Base-by-base conservation (phyloP, 2,329 filamentous ascomycete species). In the Ramularia collo-cygni region DNA sequence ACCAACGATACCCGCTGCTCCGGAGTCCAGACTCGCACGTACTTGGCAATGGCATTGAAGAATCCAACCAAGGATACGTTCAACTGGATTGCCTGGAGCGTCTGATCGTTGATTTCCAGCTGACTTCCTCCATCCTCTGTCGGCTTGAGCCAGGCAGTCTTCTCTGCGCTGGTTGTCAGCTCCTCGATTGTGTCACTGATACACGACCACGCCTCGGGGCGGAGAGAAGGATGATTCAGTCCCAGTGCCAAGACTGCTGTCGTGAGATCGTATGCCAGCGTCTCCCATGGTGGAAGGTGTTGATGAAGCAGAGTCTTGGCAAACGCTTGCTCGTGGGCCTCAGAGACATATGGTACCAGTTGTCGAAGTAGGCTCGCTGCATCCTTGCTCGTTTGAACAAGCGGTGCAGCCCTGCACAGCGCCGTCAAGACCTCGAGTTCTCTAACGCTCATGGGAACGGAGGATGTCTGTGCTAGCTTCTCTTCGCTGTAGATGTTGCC, bases 341-440 rank as follows among this genome's bases (percentile, higher is more conserved):
- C 86, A 51, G 88, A 78, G 9, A 96, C 75, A 62, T 96, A 96
- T 4, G 83, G 83, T 6, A 81, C 76, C 28, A 98, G 69, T 52
- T 94, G 88, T 24, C 74, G 71, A n/a, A 81, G 76, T 28, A 98
- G 76, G 54, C 79, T 83, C 55, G 85, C 78, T 18, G 88, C 89
- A 57, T 84, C 83, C 45, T 85, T 77, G 29, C 69, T 64, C 32
- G 78, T 80, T 37, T 80, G 74, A 17, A 96, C 73, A 16, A 79
- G 75, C 3, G 87, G 83, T 3, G 89, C 86, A 38, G 90, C 86
- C 66, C 89, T 90, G 70, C 90, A 96, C 17, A 98, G 73, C 30
- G 92, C 87, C 17, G 96, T 68, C 17, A 98, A 74, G 38, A 94
- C 85, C 63, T 98, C 90, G 52, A 95, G 82, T 70, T 98, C 93